phyloP scores from a whole-genome alignment of 495 filamentous ascomycete genomes.

The Aspergillus nanangensis region DNA sequence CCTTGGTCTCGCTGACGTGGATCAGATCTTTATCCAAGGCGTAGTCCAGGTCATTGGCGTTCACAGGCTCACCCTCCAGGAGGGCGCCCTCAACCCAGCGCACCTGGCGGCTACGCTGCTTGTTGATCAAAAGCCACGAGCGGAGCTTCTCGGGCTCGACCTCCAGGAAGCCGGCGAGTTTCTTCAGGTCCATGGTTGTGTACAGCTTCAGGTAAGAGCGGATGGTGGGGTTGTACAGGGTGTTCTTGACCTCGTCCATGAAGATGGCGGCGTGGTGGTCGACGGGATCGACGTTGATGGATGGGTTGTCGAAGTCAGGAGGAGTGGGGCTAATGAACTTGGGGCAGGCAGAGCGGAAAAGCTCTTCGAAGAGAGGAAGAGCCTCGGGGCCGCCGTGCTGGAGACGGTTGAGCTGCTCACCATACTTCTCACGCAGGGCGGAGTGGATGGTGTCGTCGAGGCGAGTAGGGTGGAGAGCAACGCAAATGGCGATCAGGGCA shows the following conservation, averaged over 20 bases:
- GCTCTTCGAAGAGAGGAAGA: conserved; percentile 92
- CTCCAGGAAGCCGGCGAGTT: conserved; percentile 94
- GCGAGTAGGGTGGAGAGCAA: conserved; percentile 92
- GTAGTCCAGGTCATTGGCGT: conserved; percentile 91
- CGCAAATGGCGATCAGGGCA: conserved; percentile 95
- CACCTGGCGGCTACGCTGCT: conserved; percentile 94
- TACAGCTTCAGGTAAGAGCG: conserved; percentile 98
- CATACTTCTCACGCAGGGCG: conserved; percentile 95
- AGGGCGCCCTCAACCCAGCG: conserved; percentile 89
- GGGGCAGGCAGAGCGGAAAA: conserved; percentile 92
- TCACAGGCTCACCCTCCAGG: conserved; percentile 86
- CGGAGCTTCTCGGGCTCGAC: conserved; percentile 89
- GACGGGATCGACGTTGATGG: conserved; percentile 90
- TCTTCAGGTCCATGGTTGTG: conserved; percentile 98
- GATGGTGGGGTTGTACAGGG: conserved; percentile 84
- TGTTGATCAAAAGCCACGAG: conserved; percentile 89
- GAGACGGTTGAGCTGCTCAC: conserved; percentile 90
- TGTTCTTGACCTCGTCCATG: conserved; percentile 99
- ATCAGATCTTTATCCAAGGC: conserved; percentile 96
- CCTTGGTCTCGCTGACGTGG: conserved; percentile 97
- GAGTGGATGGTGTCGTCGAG: conserved; percentile 99
- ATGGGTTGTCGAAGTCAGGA: conserved; percentile 93
- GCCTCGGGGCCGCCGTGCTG: conserved; percentile 94
- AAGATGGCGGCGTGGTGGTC: conserved; percentile 96
- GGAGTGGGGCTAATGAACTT: conserved; percentile 99